These are phyloP conservation scores for Neurospora cerealis DNA, from an alignment of 495 filamentous ascomycete species.

Conservation along the genomic window DNA sequence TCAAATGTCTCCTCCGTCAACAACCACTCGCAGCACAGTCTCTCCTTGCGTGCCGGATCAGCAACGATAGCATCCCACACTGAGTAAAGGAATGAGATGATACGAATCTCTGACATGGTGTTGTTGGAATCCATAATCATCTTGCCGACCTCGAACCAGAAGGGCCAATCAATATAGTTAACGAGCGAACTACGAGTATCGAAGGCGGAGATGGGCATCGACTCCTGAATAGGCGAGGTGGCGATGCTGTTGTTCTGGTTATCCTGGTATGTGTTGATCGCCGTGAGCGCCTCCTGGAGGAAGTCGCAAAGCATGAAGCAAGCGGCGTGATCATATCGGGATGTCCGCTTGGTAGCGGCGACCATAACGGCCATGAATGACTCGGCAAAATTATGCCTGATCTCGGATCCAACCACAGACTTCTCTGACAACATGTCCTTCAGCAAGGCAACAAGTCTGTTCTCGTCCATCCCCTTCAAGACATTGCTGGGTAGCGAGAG, in stretches of 20 bases:
- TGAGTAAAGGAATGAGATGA: constrained; percentile 76
- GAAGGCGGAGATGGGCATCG: background rate
- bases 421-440: constrained; percentile 73
- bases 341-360: constrained; percentile 62
- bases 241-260: constrained; percentile 37
- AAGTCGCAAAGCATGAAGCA: constrained; percentile 93
- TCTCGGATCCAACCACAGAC: constrained; percentile 38
- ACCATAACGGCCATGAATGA: constrained; percentile 67
- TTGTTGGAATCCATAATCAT: constrained; percentile 83
- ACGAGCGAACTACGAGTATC: constrained; percentile 4
- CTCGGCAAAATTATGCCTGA: constrained; percentile 66
- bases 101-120: constrained; percentile 83
- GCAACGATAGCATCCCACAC: constrained; percentile 67
- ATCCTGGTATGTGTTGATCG: constrained; percentile 25
- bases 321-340: constrained; percentile 75
- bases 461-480: constrained; percentile 80
- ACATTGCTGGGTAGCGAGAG: constrained; percentile 46
- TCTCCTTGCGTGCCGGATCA: constrained; percentile 58
- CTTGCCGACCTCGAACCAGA: constrained; percentile 80
- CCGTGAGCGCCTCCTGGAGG: constrained; percentile 59
- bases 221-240: constrained; percentile 12
- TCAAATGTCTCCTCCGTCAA: constrained; percentile 71
- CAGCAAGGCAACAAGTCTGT: constrained; percentile 76
- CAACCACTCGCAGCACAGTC: constrained; percentile 70
- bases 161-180: constrained; percentile 62